Evolutionary conservation across 2,329 filamentous ascomycete species (phyloP), one percentile per base, ranked within the genome.

Genomic region (Clonostachys solani): DNA sequence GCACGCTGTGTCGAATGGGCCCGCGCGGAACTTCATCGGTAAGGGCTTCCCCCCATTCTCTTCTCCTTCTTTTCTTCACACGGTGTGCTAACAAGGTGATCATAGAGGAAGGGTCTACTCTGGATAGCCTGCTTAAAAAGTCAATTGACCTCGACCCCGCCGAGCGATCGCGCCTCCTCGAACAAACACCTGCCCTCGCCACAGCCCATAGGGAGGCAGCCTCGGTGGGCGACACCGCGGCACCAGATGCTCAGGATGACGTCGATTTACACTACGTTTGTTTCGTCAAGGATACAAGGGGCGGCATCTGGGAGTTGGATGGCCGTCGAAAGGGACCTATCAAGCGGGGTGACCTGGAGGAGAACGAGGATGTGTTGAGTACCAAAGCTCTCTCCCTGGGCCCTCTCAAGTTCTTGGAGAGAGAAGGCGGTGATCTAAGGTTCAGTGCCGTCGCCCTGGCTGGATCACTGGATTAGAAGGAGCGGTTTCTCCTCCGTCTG

Each of bases 181-280:
- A 96, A 65, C 76, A 85, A 47, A 89, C 87, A 16, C 73, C 82
- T 37, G 83, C 79, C 12, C 77, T 97, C 44, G 92, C 95, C 47
- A 74, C 69, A 6, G 92, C 90, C 7, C 92, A 97, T 68, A 81
- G 82, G 42, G 79, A 80, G 50, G 91, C 90, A 13, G 94, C 92
- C 6, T 77, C 77, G 8, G 72, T 78, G 50, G 92, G 92, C 16
- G 89, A 92, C 62, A 95, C 91, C 1, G 61, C 75, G 12, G 89
- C 92, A 2, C 92, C 94, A 0, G 71, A 79, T 46, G 89, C 90
- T 9, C 78, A 83, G n/a, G 87, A 89, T 58, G 80, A 86, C 55
- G 77, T 96, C n/a, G 92, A 96, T 61, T 74, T 96, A 57, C 94
- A 99, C 72, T 97, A 95, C 64, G 92, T 97, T 42, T 94, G 89